phyloP scores from a whole-genome alignment of 768 basidiomycete species.

The Suillus ampliporus region DNA sequence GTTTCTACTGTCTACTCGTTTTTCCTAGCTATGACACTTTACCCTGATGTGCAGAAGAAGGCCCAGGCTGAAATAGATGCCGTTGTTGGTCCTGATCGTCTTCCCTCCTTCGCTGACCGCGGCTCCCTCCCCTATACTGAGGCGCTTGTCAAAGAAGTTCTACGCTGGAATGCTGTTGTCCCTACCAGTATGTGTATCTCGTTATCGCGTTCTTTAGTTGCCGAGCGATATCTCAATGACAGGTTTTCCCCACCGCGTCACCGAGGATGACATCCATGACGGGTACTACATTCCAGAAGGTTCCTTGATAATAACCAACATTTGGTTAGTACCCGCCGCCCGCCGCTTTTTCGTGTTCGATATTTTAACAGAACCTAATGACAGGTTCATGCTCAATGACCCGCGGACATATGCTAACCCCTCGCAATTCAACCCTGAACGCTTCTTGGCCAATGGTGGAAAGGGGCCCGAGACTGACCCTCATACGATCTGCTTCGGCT shows the following conservation, averaged over 20 bases:
- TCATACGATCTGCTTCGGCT: slow-evolving; percentile 68
- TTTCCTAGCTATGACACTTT: slow-evolving; percentile 9
- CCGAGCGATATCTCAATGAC: slow-evolving; percentile 29
- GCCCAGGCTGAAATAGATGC: slow-evolving; percentile 69
- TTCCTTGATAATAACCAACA: slow-evolving; percentile 29
- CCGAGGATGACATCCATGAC: slow-evolving; percentile 63
- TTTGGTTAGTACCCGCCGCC: slow-evolving; percentile 26
- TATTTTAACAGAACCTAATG: background rate
- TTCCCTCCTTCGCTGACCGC: slow-evolving; percentile 65
- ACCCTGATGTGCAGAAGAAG: slow-evolving; percentile 54
- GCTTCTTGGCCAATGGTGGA: slow-evolving; percentile 50
- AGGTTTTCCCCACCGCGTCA: slow-evolving; percentile 53
- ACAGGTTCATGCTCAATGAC: slow-evolving; percentile 40
- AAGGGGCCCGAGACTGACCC: slow-evolving; percentile 58
- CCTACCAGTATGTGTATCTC: slow-evolving; percentile 47
- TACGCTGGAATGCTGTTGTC: slow-evolving; percentile 48
- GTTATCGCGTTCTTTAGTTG: slow-evolving; percentile 37
- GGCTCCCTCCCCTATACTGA: slow-evolving; percentile 62
- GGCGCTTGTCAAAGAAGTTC: slow-evolving; percentile 63
- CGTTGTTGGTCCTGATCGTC: slow-evolving; percentile 61
- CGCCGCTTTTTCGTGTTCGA: slow-evolving; percentile 18
- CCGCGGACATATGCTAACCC: slow-evolving; percentile 55
- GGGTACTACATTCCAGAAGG: slow-evolving; percentile 66
- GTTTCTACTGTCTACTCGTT: slow-evolving; percentile 19
- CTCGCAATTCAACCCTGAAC: slow-evolving; percentile 61